Evolutionary conservation across 176 grass and related monocot species (phyloP), one percentile per base, ranked within the genome.

Genomic region (Triticum monococcum): DNA sequence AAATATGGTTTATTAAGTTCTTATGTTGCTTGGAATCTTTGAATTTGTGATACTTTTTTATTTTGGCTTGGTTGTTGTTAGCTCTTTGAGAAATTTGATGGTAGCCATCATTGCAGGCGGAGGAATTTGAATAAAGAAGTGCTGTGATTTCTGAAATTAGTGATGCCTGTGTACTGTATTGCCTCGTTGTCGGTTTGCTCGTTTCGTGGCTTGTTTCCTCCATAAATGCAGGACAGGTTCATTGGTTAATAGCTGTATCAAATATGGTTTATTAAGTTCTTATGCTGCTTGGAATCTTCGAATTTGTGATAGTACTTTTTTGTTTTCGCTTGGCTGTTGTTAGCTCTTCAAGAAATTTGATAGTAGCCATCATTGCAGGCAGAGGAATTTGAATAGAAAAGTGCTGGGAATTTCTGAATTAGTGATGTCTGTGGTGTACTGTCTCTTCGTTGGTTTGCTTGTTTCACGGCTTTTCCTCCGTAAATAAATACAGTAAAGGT

Each of bases 401-500:
- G 12, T 48, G 45, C 12, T 48, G 12, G 4, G 45, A 48, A 48
- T 48, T 48, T 48, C 3, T 48, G 45, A 65, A 45, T 30, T 81
- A 77, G 13, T 60, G 28, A 77, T 10, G 24, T 12, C 17, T 75
- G 61, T 56, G 25, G 50, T 54, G 50, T 54, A 54, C 18, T 54
- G 45, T 3, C 9, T 77, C 4, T 24, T 76, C n/a, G 22, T 22
- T 36, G 7, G 5, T 79, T 73, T 84, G 22, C 24, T 14, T 8
- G 7, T 16, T 79, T 72, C 23, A 12, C 33, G 59, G 50, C 38
- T 37, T 9, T 30, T 30, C 28, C 28, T 30, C 28, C 28, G 28
- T 30, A 30, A 22, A 46, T 88, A 68, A 85, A 85, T 91, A 78
- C 56, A 78, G 59, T 30, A 9, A 56, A 72, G 13, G 63, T 6